These are phyloP conservation scores for Monilinia vaccinii-corymbosi DNA, from an alignment of 2,329 filamentous ascomycete genomes.

Conservation along the genomic window DNA sequence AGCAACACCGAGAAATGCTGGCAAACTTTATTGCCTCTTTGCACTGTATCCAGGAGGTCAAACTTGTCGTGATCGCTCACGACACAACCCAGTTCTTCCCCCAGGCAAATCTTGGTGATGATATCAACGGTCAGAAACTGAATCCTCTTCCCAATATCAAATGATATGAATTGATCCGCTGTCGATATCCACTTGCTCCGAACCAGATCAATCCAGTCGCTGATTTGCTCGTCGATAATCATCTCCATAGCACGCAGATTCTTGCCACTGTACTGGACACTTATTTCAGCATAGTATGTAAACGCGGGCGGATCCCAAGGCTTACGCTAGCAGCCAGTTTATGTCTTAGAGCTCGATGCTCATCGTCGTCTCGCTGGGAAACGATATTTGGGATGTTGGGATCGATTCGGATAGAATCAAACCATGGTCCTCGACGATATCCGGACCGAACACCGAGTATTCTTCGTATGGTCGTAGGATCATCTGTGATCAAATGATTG, in stretches of 20 bases:
- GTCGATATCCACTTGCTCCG: not conserved
- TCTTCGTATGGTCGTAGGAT: not conserved
- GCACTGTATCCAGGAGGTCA: not conserved
- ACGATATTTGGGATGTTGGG: not conserved
- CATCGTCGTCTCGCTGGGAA: not conserved
- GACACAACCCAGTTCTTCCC: not conserved
- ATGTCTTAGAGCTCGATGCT: not conserved
- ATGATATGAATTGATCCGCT: not conserved
- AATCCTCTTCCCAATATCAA: not conserved
- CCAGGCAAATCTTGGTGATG: not conserved
- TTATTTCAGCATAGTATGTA: not conserved
- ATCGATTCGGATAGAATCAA: not conserved
- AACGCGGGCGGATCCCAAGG: not conserved
- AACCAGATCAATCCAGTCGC: not conserved
- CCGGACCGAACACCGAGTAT: not conserved
- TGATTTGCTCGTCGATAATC: not conserved
- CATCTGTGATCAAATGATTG: not conserved
- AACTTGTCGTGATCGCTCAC: not conserved
- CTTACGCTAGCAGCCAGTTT: not conserved
- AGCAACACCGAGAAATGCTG: not conserved
- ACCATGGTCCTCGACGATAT: not conserved
- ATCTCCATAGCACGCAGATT: not conserved
- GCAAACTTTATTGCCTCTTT: not conserved
- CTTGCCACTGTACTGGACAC: not conserved
- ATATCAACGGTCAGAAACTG: not conserved